A percentile compares a stretch with the other conserved stretches of the same genome.
These are phyloP conservation scores for Aureobasidium sp. DNA, from an alignment of 2,329 filamentous ascomycete species.

Conservation along the genomic window DNA sequence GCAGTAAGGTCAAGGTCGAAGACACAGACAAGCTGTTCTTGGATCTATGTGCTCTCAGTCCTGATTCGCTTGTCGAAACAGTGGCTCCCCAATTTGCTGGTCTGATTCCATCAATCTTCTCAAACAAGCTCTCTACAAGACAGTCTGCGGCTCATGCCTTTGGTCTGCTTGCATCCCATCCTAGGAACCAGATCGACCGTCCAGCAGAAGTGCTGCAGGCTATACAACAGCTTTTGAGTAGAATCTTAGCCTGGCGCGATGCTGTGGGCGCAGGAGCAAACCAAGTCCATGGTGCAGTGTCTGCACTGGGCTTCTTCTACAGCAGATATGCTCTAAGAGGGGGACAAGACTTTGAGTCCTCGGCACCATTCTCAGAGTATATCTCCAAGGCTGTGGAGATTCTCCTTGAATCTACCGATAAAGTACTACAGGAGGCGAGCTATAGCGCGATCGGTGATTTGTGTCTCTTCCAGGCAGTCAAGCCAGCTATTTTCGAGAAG, in stretches of 20 bases:
- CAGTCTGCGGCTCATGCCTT: slow-evolving; percentile 59
- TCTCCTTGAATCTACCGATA: slow-evolving; percentile 46
- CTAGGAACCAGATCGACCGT: slow-evolving; percentile 27
- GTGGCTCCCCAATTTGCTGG: slow-evolving; percentile 43
- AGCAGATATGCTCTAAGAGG: slow-evolving; percentile 48
- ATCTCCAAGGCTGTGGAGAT: slow-evolving; percentile 42
- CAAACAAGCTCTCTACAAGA: slow-evolving; percentile 63
- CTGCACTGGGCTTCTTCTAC: slow-evolving; percentile 49
- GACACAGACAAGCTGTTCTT: slow-evolving; percentile 35
- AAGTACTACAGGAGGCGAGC: slow-evolving; percentile 48
- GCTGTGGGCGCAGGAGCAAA: slow-evolving; percentile 54
- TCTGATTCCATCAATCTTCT: slow-evolving; percentile 54
- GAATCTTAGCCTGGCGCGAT: slow-evolving; percentile 44
- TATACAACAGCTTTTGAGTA: slow-evolving; percentile 39
- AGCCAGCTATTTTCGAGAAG: slow-evolving; percentile 24
- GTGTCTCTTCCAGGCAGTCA: slow-evolving; percentile 50
- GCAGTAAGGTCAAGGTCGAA: slow-evolving; percentile 4
- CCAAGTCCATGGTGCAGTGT: slow-evolving; percentile 51
- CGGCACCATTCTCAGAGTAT: slow-evolving; percentile 29
- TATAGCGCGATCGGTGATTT: slow-evolving; percentile 53
- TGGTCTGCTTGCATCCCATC: slow-evolving; percentile 67
- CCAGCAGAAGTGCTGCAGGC: slow-evolving; percentile 34
- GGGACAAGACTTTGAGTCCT: neutral
- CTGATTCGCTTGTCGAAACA: slow-evolving; percentile 43
- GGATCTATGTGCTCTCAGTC: slow-evolving; percentile 46